Base-by-base conservation (phyloP, 1,284 basidiomycete genomes). In the Sphaerobolus stellatus region DNA sequence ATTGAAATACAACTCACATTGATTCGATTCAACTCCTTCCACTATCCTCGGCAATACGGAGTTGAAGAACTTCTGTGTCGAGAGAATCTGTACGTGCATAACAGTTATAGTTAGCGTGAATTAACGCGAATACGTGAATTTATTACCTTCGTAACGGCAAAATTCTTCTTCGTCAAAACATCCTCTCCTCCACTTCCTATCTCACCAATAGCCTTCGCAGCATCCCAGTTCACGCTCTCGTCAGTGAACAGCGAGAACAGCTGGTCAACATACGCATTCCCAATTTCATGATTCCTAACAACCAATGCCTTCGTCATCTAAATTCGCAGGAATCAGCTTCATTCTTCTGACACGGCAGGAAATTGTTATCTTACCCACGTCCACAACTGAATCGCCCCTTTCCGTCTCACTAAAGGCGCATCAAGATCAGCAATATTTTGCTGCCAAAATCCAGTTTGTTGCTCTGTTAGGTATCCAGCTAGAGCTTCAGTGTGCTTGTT, bases 51-150 rank as follows among this genome's bases (percentile, higher is more conserved):
- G 92, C 13, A 98, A 74, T 6, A 94, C 74, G 24, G 72, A 70
- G 52, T 81, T 86, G 64, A 92, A 88, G 62, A 91, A 88, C 68
- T 87, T 91, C 68, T 99, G 96, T 30, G 86, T 84, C 70, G 91
- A 85, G 18, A 97, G 74, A 34, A 94, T 78, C 93, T 96, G 45
- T 27, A 24, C 25, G n/a, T 22, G 14, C 24, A 24, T 8, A 56
- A 9, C 41, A 41, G 24, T 33, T 14, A 54, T 36, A 7, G 7
- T n/a, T n/a, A 38, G 7, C 7, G n/a, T 4, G 36, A 7, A 16
- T 38, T 22, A 7, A 22, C 5, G n/a, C 22, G 41, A 43, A 43
- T 43, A n/a, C 6, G 41, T 43, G 41, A 43, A 18, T 43, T n/a
- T n/a, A 74, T 49, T 56, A 92, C 94, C 76, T 84, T 88, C 33